Percentiles rank a stretch among this genome's conserved stretches.
phyloP scores from a whole-genome alignment of 2,329 filamentous ascomycete species.

The Hymenoscyphus repandus region DNA sequence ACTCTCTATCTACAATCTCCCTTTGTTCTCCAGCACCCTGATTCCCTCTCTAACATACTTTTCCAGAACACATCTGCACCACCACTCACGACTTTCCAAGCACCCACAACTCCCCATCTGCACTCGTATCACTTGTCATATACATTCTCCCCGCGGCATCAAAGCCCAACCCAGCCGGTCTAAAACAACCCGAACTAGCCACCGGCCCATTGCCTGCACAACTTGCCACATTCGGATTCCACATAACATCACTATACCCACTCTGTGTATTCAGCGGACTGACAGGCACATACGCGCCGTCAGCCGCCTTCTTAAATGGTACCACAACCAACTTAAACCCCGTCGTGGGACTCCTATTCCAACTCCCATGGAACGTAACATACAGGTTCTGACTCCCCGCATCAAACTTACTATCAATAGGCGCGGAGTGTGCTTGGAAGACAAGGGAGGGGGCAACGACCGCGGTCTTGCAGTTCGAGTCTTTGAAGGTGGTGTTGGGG shows the following conservation, averaged over 20 bases:
- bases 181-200: constrained; percentile 15
- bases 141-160: constrained; percentile 13
- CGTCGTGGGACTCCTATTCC: constrained; percentile 12
- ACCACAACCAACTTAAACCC: constrained; percentile 17
- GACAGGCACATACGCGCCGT: constrained; percentile 12
- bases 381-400: constrained; percentile 12
- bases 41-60: neutral
- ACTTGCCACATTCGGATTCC: constrained; percentile 16
- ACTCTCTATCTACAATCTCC: too few relatives aligned
- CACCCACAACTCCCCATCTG: constrained; percentile 17
- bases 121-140: constrained; percentile 16
- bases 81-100: constrained; percentile 10
- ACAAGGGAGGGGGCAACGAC: constrained; percentile 10
- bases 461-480: constrained; percentile 11
- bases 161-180: constrained; percentile 15
- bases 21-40: neutral
- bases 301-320: constrained; percentile 12
- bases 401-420: constrained; percentile 18
- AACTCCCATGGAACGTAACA: constrained; percentile 18
- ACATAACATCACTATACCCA: constrained; percentile 13
- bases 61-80: neutral
- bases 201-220: constrained; percentile 17
- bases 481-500: constrained; percentile 17
- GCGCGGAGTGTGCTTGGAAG: constrained; percentile 20
- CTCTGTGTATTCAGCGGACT: constrained; percentile 3